phyloP scores from a whole-genome alignment of 2,329 filamentous ascomycete genomes.

The Xylariales sp. region DNA sequence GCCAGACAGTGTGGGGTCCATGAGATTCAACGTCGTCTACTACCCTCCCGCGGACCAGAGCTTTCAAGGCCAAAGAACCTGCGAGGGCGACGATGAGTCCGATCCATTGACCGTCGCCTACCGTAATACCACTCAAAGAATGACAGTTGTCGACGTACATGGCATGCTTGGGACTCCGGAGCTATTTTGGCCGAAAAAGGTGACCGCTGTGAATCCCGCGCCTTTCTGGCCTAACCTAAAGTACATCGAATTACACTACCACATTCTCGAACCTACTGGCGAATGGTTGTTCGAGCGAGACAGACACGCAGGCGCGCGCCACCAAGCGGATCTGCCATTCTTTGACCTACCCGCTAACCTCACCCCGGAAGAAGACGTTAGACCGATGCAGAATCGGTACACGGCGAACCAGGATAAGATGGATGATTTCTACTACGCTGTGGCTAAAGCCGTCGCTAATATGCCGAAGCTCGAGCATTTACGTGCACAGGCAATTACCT shows the following conservation, averaged over 20 bases:
- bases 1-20: slow-evolving; percentile 10
- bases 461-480: slow-evolving; percentile 30
- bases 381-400: slow-evolving; percentile 24
- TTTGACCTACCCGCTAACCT: slow-evolving; percentile 11
- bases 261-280: slow-evolving; percentile 23
- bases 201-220: slow-evolving; percentile 8
- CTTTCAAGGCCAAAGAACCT: slow-evolving; percentile 2
- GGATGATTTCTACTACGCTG: slow-evolving; percentile 24
- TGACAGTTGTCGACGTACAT: slow-evolving; percentile 20
- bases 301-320: background rate
- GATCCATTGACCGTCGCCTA: slow-evolving; percentile 27
- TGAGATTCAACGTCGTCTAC: slow-evolving; percentile 28
- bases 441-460: slow-evolving; percentile 25
- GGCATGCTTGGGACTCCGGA: slow-evolving; percentile 34
- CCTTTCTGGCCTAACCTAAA: slow-evolving; percentile 32
- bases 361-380: slow-evolving; percentile 14
- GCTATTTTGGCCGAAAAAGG: slow-evolving; percentile 29
- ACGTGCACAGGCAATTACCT: slow-evolving; percentile 24
- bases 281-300: slow-evolving; percentile 31
- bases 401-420: slow-evolving; percentile 24
- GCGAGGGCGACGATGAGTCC: background rate
- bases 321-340: slow-evolving; percentile 15
- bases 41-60: slow-evolving; percentile 19
- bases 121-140: slow-evolving; percentile 26
- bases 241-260: slow-evolving; percentile 27